Percentiles rank a stretch among this genome's conserved stretches.
These are phyloP conservation scores for Neodidymelliopsis sp. DNA, from an alignment of 2,329 filamentous ascomycete species.

Conservation along the genomic window DNA sequence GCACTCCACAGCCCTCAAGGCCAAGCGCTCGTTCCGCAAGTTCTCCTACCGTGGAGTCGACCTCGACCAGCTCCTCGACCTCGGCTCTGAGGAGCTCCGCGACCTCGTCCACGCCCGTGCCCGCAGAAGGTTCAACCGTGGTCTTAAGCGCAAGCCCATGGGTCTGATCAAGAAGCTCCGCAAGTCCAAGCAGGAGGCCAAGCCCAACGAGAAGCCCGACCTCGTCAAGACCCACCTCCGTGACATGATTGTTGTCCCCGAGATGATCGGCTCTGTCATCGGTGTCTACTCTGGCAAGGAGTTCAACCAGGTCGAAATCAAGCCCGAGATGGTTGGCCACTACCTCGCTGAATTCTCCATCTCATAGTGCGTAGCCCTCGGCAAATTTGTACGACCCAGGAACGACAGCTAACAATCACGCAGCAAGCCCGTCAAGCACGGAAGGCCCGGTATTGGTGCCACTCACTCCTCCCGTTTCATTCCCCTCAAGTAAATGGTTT, in stretches of 20 bases:
- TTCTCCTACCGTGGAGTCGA: conserved; percentile 99
- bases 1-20: conserved; percentile 83
- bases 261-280: conserved; percentile 99
- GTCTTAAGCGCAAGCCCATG: conserved; percentile 99
- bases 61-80: conserved; percentile 99
- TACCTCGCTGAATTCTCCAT: conserved; percentile 99
- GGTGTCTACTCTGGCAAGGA: conserved; percentile 99
- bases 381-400: not conserved
- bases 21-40: conserved; percentile 99
- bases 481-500: conserved; percentile 86
- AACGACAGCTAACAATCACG: conserved; percentile 52
- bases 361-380: conserved; percentile 81
- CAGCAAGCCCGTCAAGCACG: conserved; percentile 99
- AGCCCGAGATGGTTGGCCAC: conserved; percentile 99
- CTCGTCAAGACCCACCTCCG: conserved; percentile 99
- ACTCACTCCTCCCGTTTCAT: conserved; percentile 99
- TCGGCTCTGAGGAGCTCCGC: conserved; percentile 97
- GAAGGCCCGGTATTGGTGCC: conserved; percentile 99
- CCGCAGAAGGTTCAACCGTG: conserved; percentile 98
- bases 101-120: conserved; percentile 99
- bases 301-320: conserved; percentile 99
- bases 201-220: conserved; percentile 98
- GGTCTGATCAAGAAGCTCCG: conserved; percentile 99
- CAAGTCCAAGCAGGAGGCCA: conserved; percentile 70
- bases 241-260: conserved; percentile 99